Conservation (phyloP, 2,329 filamentous ascomycete genomes). For the Taxawa tesnikishii region DNA sequence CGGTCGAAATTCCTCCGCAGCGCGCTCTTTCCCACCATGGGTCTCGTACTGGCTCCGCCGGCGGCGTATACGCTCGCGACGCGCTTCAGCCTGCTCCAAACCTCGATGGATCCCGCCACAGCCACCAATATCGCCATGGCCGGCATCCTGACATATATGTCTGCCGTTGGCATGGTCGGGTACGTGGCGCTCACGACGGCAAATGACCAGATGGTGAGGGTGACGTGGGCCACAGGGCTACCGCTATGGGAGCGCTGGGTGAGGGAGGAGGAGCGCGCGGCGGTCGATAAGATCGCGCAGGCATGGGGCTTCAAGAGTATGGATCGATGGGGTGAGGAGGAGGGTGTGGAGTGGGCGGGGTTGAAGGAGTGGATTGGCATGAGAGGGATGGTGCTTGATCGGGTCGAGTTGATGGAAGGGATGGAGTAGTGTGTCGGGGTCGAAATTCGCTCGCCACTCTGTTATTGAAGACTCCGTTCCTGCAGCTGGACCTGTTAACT, state of each 20-base stretch:
- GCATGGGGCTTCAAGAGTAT: slow-evolving; percentile 85
- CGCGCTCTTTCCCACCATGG: slow-evolving; percentile 46
- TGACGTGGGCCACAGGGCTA: slow-evolving; percentile 78
- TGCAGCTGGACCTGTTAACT: too few relatives aligned
- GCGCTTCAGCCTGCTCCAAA: slow-evolving; percentile 54
- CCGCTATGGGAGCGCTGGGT: slow-evolving; percentile 74
- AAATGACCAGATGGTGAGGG: slow-evolving; percentile 90
- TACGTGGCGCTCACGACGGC: slow-evolving; percentile 72
- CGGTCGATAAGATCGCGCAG: slow-evolving; percentile 72
- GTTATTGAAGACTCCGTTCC: too few relatives aligned
- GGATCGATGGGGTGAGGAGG: slow-evolving; percentile 75
- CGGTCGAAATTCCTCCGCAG: slow-evolving; percentile 56
- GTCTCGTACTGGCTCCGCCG: slow-evolving; percentile 46
- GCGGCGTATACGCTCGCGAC: slow-evolving; percentile 60
- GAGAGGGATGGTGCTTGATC: slow-evolving; percentile 82
- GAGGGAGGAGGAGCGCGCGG: slow-evolving; percentile 78
- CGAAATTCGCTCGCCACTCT: too few relatives aligned
- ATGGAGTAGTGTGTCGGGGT: slow-evolving; percentile 59
- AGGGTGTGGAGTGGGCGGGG: slow-evolving; percentile 78
- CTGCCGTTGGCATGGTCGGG: slow-evolving; percentile 69
- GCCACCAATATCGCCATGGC: slow-evolving; percentile 70
- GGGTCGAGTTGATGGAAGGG: slow-evolving; percentile 80
- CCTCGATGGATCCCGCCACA: slow-evolving; percentile 61
- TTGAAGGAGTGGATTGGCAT: slow-evolving; percentile 72
- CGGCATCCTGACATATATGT: slow-evolving; percentile 72